Evolutionary conservation across 345 rosid species (phyloP).

Genomic region (Noccaea caerulescens): DNA sequence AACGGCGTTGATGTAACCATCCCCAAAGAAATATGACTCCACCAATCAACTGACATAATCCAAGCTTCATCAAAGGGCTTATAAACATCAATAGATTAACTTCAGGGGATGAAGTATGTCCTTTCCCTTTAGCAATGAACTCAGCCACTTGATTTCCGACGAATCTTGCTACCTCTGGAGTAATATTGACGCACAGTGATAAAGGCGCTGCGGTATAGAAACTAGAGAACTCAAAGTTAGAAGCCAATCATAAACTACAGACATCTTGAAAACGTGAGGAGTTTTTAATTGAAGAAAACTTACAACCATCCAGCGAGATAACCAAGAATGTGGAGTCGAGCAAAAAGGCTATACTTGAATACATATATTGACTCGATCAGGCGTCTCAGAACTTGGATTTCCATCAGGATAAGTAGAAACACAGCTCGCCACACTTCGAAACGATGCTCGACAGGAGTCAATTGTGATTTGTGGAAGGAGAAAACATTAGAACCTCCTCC

Average conservation of each 20-base stretch:
- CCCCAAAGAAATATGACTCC: slow-evolving; percentile 68
- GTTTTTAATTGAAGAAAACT: slow-evolving; percentile 41
- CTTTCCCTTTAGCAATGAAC: slow-evolving; percentile 54
- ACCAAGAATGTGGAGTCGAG: slow-evolving; percentile 64
- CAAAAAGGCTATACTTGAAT: slow-evolving; percentile 66
- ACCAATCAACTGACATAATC: slow-evolving; percentile 62
- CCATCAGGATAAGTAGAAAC: slow-evolving; percentile 69
- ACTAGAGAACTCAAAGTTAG: slow-evolving; percentile 41
- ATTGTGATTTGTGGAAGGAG: slow-evolving; percentile 48
- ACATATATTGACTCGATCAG: slow-evolving; percentile 62
- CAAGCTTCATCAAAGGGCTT: slow-evolving; percentile 54
- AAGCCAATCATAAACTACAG: background rate
- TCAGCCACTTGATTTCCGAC: slow-evolving; percentile 45
- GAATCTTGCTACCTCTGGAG: slow-evolving; percentile 53
- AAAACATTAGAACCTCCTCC: slow-evolving; percentile 62
- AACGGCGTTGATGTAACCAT: slow-evolving; percentile 65
- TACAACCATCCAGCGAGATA: slow-evolving; percentile 60
- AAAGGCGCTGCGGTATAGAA: slow-evolving; percentile 63
- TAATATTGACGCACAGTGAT: slow-evolving; percentile 58
- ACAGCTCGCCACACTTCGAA: slow-evolving; percentile 59
- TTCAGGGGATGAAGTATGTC: slow-evolving; percentile 38
- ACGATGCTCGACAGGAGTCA: slow-evolving; percentile 48
- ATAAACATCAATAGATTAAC: slow-evolving; percentile 48
- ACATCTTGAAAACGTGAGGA: background rate
- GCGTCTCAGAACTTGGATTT: slow-evolving; percentile 69